phyloP scores from a whole-genome alignment of 805 yeast species.

The Metschnikowia reukaufii region DNA sequence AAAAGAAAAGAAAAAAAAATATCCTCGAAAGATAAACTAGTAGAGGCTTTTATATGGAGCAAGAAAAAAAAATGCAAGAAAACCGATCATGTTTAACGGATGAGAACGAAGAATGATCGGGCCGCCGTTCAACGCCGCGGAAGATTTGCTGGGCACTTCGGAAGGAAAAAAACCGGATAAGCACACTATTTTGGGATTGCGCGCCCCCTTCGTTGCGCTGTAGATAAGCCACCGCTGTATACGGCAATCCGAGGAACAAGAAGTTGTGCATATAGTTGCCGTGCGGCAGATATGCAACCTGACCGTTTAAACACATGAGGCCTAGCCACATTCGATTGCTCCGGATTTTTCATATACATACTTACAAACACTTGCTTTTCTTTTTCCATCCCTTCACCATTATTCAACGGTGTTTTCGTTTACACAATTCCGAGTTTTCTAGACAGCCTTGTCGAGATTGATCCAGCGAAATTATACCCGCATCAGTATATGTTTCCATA shows the following conservation, averaged over 20 bases:
- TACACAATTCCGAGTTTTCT: too few species aligned
- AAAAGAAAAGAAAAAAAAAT: too few species aligned
- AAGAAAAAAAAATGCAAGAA: background rate
- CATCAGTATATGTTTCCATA: slow-evolving; percentile 1
- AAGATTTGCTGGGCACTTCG: too few species aligned
- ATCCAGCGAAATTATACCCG: background rate
- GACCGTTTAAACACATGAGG: background rate
- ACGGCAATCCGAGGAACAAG: slow-evolving; percentile 5
- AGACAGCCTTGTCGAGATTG: background rate
- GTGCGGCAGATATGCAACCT: slow-evolving; percentile 5
- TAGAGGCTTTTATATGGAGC: too few species aligned
- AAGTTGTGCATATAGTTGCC: slow-evolving; percentile 1
- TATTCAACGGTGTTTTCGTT: too few species aligned
- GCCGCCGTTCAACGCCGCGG: too few species aligned
- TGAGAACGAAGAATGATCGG: too few species aligned
- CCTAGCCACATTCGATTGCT: slow-evolving; percentile 2
- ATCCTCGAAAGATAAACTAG: too few species aligned
- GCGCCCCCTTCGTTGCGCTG: background rate
- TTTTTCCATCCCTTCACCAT: too few species aligned
- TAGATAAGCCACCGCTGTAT: slow-evolving; percentile 8
- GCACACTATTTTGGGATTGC: background rate
- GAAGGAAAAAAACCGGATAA: background rate
- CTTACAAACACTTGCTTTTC: too few species aligned
- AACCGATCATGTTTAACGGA: too few species aligned
- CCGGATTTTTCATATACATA: background rate